phyloP scores from a whole-genome alignment of 441 rosid species.

The Omphalea diandra region DNA sequence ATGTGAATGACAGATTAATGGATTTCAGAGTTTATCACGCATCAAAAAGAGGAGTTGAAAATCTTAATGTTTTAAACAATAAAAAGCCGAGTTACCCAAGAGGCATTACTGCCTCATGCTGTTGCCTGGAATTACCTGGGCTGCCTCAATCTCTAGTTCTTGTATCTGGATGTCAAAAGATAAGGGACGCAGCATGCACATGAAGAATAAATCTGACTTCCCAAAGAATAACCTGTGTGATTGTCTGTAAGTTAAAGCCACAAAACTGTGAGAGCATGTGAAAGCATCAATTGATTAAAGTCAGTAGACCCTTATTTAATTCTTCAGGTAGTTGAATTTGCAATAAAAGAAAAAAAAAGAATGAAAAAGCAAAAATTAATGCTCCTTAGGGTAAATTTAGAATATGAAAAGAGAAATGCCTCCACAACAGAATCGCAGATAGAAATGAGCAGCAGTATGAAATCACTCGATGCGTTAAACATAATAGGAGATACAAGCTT shows the following conservation, averaged over 20 bases:
- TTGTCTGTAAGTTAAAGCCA: slow-evolving; percentile 48
- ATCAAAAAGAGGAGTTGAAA: not conserved
- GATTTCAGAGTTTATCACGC: slow-evolving; percentile 3
- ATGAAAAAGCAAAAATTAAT: not conserved
- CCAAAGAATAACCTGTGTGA: slow-evolving; percentile 60
- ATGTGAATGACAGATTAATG: not conserved
- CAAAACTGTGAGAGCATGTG: not conserved
- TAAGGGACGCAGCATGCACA: slow-evolving; percentile 68
- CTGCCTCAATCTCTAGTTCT: slow-evolving; percentile 78
- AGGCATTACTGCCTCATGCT: not conserved
- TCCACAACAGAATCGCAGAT: not conserved
- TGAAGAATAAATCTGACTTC: slow-evolving; percentile 77
- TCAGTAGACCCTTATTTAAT: not conserved
- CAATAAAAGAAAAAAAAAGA: not conserved
- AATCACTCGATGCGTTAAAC: not conserved
- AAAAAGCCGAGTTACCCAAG: not conserved
- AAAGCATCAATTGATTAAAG: slow-evolving; percentile 6
- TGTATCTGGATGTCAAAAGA: slow-evolving; percentile 71
- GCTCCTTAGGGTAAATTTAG: not conserved
- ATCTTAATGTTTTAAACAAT: not conserved
- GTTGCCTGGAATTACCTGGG: slow-evolving; percentile 49
- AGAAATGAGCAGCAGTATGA: not conserved
- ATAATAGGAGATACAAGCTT: not conserved
- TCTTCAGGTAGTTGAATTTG: not conserved
- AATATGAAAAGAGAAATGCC: not conserved